These are phyloP conservation scores for Elasticomyces elasticus DNA, from an alignment of 495 filamentous ascomycete genomes.

Conservation along the genomic window DNA sequence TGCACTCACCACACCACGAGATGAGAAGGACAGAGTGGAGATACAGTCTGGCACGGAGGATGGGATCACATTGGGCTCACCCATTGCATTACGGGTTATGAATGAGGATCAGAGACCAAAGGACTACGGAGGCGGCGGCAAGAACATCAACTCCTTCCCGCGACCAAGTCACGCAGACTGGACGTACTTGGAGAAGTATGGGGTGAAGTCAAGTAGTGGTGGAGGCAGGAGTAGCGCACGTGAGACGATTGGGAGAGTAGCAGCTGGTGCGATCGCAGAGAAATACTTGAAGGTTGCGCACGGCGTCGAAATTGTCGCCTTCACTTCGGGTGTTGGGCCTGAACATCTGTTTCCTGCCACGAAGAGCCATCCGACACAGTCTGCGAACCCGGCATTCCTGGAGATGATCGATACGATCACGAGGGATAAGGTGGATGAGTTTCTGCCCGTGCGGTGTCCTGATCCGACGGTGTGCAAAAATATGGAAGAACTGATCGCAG, in stretches of 20 bases:
- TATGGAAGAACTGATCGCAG: slow-evolving; percentile 75
- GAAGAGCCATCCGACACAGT: slow-evolving; percentile 55
- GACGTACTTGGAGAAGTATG: slow-evolving; percentile 96
- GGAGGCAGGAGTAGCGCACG: slow-evolving; percentile 86
- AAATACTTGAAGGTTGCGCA: slow-evolving; percentile 77
- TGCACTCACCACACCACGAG: slow-evolving; percentile 78
- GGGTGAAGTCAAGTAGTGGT: slow-evolving; percentile 84
- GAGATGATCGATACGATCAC: slow-evolving; percentile 62
- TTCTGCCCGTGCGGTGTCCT: slow-evolving; percentile 80
- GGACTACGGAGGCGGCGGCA: slow-evolving; percentile 65
- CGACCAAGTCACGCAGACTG: slow-evolving; percentile 91
- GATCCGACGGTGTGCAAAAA: slow-evolving; percentile 48
- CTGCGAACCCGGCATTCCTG: slow-evolving; percentile 79
- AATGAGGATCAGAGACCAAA: slow-evolving; percentile 93
- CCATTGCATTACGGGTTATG: slow-evolving; percentile 75
- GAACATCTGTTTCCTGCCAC: slow-evolving; percentile 71
- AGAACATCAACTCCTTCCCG: slow-evolving; percentile 87
- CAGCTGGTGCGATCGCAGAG: slow-evolving; percentile 90
- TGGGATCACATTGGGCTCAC: slow-evolving; percentile 83
- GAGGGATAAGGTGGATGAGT: slow-evolving; percentile 70
- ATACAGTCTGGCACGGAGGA: slow-evolving; percentile 95
- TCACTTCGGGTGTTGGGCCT: slow-evolving; percentile 74
- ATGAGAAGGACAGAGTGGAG: slow-evolving; percentile 84
- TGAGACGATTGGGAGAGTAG: slow-evolving; percentile 91
- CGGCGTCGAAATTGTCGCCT: slow-evolving; percentile 84